Conservation (phyloP, 805 yeast genomes). For the Teunomyces tritomae region DNA sequence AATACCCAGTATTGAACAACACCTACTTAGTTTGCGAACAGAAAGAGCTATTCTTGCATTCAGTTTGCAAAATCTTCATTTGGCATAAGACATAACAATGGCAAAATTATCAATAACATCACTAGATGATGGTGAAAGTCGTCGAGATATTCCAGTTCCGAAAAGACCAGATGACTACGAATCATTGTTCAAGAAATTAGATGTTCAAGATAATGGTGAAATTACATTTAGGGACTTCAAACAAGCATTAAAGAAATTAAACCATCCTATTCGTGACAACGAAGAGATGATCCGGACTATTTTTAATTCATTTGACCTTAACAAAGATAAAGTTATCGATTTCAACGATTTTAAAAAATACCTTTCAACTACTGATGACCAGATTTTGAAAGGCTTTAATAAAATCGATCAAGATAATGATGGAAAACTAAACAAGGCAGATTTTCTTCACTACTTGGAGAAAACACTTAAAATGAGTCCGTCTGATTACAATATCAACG, state of each 20-base stretch:
- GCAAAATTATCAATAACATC: background rate
- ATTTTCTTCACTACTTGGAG: constrained; percentile 63
- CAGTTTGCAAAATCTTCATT: background rate
- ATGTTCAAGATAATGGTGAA: constrained; percentile 43
- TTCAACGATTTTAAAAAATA: constrained; percentile 66
- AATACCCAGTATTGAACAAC: background rate
- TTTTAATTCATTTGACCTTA: constrained; percentile 57
- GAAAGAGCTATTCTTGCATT: background rate
- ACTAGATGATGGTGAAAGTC: background rate
- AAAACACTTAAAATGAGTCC: constrained; percentile 53
- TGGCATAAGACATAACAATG: background rate
- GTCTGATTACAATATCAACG: constrained; percentile 49
- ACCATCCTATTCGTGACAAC: constrained; percentile 66
- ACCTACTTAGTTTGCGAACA: background rate
- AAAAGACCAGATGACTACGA: constrained; percentile 26
- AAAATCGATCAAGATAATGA: constrained; percentile 70
- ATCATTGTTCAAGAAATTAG: constrained; percentile 33
- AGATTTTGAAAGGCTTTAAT: constrained; percentile 65
- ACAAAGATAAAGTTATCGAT: constrained; percentile 56
- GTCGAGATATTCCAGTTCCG: background rate
- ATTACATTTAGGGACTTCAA: constrained; percentile 49
- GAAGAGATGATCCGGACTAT: constrained; percentile 56
- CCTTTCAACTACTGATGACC: constrained; percentile 64
- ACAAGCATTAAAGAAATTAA: constrained; percentile 41
- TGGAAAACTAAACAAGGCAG: constrained; percentile 64